Conservation (phyloP, 192 early-diverging fungal genomes). For the Rhizoclosmatium globosum region DNA sequence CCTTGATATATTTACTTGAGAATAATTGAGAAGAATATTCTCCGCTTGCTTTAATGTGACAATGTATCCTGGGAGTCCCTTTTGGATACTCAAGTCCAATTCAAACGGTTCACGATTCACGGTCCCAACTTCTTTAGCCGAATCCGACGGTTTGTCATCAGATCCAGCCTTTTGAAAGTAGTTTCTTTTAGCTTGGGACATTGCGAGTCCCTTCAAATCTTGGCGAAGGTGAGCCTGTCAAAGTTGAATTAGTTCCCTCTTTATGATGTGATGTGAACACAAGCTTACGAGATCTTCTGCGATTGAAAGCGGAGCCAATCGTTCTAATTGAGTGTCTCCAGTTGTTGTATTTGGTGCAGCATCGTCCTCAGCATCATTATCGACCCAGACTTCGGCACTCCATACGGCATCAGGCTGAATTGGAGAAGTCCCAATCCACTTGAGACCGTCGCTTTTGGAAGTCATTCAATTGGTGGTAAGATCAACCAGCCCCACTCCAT, state of each 20-base stretch:
- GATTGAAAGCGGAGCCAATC: neutral
- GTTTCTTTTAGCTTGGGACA: neutral
- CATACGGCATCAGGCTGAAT: neutral
- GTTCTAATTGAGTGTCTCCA: too few species aligned
- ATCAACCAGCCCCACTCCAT: neutral
- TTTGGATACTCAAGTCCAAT: neutral
- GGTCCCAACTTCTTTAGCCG: neutral
- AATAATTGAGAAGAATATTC: neutral
- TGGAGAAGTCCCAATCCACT: neutral
- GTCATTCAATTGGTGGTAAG: neutral
- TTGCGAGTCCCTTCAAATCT: conserved; percentile 15
- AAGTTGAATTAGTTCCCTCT: neutral
- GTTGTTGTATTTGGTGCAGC: neutral
- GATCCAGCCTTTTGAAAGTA: conserved; percentile 1
- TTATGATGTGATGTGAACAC: neutral
- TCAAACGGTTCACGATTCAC: neutral
- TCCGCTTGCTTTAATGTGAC: conserved; percentile 1
- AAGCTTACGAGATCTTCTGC: conserved; percentile 13
- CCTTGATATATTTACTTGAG: neutral
- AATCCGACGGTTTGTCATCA: neutral
- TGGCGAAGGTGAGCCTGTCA: conserved; percentile 6
- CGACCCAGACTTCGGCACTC: neutral
- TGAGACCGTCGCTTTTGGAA: neutral
- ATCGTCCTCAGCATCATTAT: neutral
- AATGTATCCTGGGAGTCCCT: conserved; percentile 8